A percentile compares a stretch with the other conserved stretches of the same genome.
Conservation (phyloP, 192 early-diverging fungal genomes). For the Pecoramyces ruminantium region DNA sequence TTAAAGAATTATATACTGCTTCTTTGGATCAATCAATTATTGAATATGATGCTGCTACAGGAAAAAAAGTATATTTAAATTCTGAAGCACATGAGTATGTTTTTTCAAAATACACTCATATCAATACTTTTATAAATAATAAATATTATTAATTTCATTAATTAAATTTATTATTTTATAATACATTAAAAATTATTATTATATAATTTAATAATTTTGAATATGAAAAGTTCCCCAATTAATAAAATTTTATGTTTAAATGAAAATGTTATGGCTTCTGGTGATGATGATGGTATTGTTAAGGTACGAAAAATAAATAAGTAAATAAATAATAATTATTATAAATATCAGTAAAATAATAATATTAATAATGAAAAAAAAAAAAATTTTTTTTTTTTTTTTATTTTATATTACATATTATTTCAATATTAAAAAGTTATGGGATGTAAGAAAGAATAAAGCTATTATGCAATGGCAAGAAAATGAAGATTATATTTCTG, state of each 20-base stretch:
- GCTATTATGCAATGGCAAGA: conserved; percentile 61
- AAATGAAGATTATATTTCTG: conserved; percentile 84
- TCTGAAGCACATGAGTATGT: conserved; percentile 71
- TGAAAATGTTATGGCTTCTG: conserved; percentile 69
- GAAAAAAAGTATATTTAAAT: conserved; percentile 50
- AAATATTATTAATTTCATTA: too few species aligned
- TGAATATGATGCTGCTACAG: conserved; percentile 55
- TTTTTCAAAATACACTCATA: too few species aligned
- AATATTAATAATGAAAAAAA: too few species aligned
- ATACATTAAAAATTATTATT: too few species aligned
- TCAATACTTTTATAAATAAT: too few species aligned
- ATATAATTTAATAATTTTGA: too few species aligned
- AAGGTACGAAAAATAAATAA: conserved; percentile 33
- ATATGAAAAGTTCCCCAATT: conserved; percentile 62
- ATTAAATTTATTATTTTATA: too few species aligned
- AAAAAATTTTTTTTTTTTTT: too few species aligned
- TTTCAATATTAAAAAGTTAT: too few species aligned
- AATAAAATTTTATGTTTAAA: conserved; percentile 56
- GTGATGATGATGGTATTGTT: conserved; percentile 79
- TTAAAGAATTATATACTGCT: conserved; percentile 56
- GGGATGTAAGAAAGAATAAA: conserved; percentile 72
- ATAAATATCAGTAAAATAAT: too few species aligned
- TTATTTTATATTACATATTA: too few species aligned
- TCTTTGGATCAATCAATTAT: conserved; percentile 77
- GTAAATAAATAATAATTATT: too few species aligned